These are phyloP conservation scores for Cicer judaicum DNA, from an alignment of 306 rosid species.

Conservation along the genomic window DNA sequence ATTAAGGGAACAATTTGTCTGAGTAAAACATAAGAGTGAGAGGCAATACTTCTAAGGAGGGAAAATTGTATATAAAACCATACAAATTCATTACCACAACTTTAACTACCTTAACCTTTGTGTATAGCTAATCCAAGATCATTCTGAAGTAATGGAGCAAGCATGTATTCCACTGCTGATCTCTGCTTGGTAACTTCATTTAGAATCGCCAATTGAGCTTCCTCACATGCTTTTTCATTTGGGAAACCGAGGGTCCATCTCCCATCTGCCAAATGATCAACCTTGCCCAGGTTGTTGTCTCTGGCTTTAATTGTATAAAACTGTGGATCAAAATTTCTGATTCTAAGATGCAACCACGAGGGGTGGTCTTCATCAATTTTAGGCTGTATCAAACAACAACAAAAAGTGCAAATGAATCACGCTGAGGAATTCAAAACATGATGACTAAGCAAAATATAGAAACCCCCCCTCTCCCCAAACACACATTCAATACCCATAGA, in stretches of 20 bases:
- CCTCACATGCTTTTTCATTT: slow-evolving; percentile 65
- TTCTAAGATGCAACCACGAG: slow-evolving; percentile 79
- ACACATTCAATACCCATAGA: slow-evolving; percentile 5
- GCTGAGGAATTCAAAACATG: slow-evolving; percentile 8
- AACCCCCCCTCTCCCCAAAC: neutral
- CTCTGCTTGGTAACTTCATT: slow-evolving; percentile 72
- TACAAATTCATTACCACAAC: slow-evolving; percentile 30
- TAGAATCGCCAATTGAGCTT: slow-evolving; percentile 58
- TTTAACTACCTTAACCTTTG: slow-evolving; percentile 46
- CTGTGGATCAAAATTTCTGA: slow-evolving; percentile 69
- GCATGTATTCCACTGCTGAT: slow-evolving; percentile 61
- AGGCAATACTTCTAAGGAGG: neutral
- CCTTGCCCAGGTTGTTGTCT: slow-evolving; percentile 45
- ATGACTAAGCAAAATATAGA: slow-evolving; percentile 23
- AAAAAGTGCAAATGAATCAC: slow-evolving; percentile 1
- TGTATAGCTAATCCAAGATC: slow-evolving; percentile 50
- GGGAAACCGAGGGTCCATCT: slow-evolving; percentile 86
- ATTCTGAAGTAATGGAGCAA: slow-evolving; percentile 66
- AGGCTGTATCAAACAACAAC: slow-evolving; percentile 63
- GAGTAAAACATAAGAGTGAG: neutral
- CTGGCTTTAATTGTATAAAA: slow-evolving; percentile 49
- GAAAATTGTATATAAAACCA: slow-evolving; percentile 31
- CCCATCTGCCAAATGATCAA: slow-evolving; percentile 65
- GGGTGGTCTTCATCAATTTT: slow-evolving; percentile 65
- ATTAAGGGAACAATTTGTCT: neutral